Percentiles rank a stretch among this genome's conserved stretches.
Conservation (phyloP, 495 filamentous ascomycete genomes). For the Poronia punctata region DNA sequence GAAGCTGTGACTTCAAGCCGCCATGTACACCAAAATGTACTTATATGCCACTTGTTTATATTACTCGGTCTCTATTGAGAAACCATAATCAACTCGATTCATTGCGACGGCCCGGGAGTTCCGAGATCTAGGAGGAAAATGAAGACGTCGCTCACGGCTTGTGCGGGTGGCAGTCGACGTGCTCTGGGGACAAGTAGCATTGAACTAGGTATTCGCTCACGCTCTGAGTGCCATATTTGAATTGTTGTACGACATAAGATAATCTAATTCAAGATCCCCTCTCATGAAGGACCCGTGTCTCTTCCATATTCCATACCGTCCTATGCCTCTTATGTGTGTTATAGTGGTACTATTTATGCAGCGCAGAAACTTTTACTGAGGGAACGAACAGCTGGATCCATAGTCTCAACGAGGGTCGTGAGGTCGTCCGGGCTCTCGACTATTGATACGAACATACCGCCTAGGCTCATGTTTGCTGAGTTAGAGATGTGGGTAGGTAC, state of each 20-base stretch:
- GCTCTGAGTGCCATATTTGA: constrained; percentile 24
- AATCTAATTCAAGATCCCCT: constrained; percentile 27
- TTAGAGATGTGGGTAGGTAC: no score
- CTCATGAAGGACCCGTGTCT: constrained; percentile 19
- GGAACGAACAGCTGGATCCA: constrained; percentile 14
- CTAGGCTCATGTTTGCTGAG: no score
- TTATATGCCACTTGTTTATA: constrained; percentile 31
- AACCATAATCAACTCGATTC: constrained; percentile 20
- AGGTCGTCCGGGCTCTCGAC: constrained; percentile 26
- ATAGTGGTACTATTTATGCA: neutral
- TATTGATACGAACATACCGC: constrained; percentile 25
- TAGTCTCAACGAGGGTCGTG: constrained; percentile 10
- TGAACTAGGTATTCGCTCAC: constrained; percentile 12
- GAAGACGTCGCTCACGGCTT: constrained; percentile 24
- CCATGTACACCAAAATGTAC: constrained; percentile 35
- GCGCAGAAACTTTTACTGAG: constrained; percentile 19
- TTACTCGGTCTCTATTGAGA: constrained; percentile 27
- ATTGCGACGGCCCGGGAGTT: constrained; percentile 39
- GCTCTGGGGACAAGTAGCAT: constrained; percentile 23
- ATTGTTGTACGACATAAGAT: constrained; percentile 14
- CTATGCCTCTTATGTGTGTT: neutral
- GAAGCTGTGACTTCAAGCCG: constrained; percentile 21
- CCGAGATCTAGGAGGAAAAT: constrained; percentile 36
- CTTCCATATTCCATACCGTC: neutral
- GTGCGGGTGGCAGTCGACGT: constrained; percentile 15